These are phyloP conservation scores for Sordariomycetes sp. DNA, from an alignment of 2,329 filamentous ascomycete genomes.

Conservation along the genomic window DNA sequence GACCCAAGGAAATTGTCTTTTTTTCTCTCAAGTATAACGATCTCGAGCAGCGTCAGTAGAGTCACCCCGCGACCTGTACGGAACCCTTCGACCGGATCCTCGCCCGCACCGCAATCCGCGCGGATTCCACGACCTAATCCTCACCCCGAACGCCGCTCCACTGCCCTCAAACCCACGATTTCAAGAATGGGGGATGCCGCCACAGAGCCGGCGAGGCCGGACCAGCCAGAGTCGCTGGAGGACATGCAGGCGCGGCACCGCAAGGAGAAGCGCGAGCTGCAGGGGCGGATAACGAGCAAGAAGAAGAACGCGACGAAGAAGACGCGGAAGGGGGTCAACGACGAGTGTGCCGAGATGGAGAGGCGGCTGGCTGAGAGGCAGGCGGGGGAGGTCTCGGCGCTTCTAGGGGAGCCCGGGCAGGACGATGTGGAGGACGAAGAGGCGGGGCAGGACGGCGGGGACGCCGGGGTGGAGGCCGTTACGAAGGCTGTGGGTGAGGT, in stretches of 20 bases:
- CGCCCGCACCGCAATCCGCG: too few relatives aligned
- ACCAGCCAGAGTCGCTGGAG: constrained; percentile 43
- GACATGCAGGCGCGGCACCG: constrained; percentile 68
- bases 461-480: constrained; percentile 9
- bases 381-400: constrained; percentile 38
- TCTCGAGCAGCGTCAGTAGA: too few relatives aligned
- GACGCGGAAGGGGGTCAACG: constrained; percentile 61
- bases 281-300: constrained; percentile 78
- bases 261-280: constrained; percentile 79
- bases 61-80: too few relatives aligned
- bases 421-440: constrained; percentile 2
- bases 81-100: too few relatives aligned
- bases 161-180: not conserved
- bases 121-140: too few relatives aligned
- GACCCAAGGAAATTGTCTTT: too few relatives aligned
- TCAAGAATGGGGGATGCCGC: not conserved
- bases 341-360: constrained; percentile 64
- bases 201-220: not conserved
- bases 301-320: constrained; percentile 94
- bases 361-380: constrained; percentile 53
- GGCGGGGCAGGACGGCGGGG: constrained; percentile 10
- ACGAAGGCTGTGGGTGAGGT: constrained; percentile 10
- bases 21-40: too few relatives aligned
- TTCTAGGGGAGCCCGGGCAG: constrained; percentile 15
- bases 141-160: not conserved